These are phyloP conservation scores for Suillus lakei DNA, from an alignment of 768 basidiomycete species.

Conservation along the genomic window DNA sequence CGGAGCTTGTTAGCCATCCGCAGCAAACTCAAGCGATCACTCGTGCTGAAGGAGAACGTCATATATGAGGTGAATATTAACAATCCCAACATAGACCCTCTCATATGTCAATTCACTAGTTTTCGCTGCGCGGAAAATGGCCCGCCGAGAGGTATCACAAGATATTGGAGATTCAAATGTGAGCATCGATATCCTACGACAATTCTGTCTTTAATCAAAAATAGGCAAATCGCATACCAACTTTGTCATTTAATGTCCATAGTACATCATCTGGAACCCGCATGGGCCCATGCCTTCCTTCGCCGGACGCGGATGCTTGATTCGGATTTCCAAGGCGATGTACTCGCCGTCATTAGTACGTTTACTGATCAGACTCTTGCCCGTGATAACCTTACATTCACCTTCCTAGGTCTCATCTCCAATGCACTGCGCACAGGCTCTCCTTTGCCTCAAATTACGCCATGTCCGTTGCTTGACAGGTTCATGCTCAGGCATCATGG, in stretches of 20 bases:
- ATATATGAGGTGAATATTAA: slow-evolving; percentile 63
- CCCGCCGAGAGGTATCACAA: slow-evolving; percentile 78
- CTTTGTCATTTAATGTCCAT: slow-evolving; percentile 78
- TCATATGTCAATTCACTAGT: slow-evolving; percentile 42
- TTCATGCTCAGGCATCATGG: slow-evolving; percentile 57
- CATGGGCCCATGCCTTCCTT: slow-evolving; percentile 80
- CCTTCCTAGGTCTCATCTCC: slow-evolving; percentile 68
- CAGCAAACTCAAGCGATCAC: slow-evolving; percentile 69
- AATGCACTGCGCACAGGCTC: slow-evolving; percentile 73
- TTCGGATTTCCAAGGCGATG: slow-evolving; percentile 82
- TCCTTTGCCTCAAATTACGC: slow-evolving; percentile 86
- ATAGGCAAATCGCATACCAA: slow-evolving; percentile 68
- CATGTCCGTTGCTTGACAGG: slow-evolving; percentile 62
- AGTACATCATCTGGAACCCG: slow-evolving; percentile 69
- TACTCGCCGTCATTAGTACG: slow-evolving; percentile 81
- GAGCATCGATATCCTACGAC: slow-evolving; percentile 22
- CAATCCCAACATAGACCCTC: neutral
- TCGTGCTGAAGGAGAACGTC: slow-evolving; percentile 59
- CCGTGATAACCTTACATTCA: neutral
- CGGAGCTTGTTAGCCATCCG: slow-evolving; percentile 75
- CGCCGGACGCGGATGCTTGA: slow-evolving; percentile 77
- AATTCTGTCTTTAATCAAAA: slow-evolving; percentile 3
- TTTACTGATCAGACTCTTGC: slow-evolving; percentile 6
- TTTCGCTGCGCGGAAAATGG: slow-evolving; percentile 80
- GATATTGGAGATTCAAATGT: slow-evolving; percentile 73